phyloP scores from a whole-genome alignment of 768 basidiomycete species.

The Candolleomyces efflorescens region DNA sequence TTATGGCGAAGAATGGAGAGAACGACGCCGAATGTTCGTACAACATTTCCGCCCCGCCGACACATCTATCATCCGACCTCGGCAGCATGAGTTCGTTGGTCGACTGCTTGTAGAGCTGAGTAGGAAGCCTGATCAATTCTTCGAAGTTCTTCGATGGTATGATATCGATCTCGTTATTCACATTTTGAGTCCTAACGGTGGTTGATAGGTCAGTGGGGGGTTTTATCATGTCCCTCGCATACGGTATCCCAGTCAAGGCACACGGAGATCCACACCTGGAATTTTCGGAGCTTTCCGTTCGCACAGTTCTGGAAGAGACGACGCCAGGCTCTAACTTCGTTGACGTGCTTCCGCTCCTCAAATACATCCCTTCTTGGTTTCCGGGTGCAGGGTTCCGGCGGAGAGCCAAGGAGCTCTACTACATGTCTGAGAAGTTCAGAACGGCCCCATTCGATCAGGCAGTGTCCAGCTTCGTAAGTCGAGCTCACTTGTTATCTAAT shows the following conservation, averaged over 20 bases:
- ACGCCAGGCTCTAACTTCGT: conserved; percentile 24
- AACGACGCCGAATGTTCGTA: conserved; percentile 35
- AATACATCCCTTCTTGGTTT: no score
- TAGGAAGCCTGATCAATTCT: conserved; percentile 30
- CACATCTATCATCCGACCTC: conserved; percentile 23
- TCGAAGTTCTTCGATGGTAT: conserved; percentile 19
- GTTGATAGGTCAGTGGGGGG: not conserved
- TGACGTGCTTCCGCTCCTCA: no score
- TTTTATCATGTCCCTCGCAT: conserved; percentile 7
- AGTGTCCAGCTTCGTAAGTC: conserved; percentile 27
- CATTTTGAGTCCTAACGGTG: not conserved
- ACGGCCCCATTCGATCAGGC: no score
- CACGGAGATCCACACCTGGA: conserved; percentile 27
- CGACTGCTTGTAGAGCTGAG: conserved; percentile 19
- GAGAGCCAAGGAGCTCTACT: no score
- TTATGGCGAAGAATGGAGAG: conserved; percentile 38
- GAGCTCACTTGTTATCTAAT: not conserved
- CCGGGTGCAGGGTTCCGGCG: no score
- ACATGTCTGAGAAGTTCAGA: no score
- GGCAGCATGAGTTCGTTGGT: conserved; percentile 19
- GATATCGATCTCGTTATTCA: not conserved
- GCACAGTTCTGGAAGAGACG: conserved; percentile 16
- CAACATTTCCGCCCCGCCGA: conserved; percentile 35
- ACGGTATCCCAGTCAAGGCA: conserved; percentile 9
- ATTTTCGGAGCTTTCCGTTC: conserved; percentile 19